Percentiles rank a stretch among this genome's conserved stretches.
phyloP scores from a whole-genome alignment of 1,284 basidiomycete species.

The Athelia psychrophila region DNA sequence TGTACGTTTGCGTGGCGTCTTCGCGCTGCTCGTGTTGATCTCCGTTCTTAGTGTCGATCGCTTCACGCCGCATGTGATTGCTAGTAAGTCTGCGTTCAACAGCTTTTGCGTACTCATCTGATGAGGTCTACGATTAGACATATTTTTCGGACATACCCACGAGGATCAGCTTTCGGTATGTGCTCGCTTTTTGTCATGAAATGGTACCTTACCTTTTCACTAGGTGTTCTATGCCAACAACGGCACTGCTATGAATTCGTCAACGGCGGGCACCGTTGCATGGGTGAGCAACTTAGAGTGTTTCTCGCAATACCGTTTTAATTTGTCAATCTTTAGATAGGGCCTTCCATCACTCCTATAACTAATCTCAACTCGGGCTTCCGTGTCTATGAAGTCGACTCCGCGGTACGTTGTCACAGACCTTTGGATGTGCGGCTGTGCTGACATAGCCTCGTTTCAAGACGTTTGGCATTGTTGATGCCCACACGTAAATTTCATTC shows the following conservation, averaged over 20 bases:
- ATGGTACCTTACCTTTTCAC: background rate
- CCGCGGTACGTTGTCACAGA: conserved; percentile 46
- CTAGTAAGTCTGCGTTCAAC: conserved; percentile 45
- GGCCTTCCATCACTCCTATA: conserved; percentile 70
- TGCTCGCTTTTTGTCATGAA: conserved; percentile 3
- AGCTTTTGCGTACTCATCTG: background rate
- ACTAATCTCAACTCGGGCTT: conserved; percentile 80
- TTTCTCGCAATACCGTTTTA: background rate
- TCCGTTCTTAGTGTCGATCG: conserved; percentile 67
- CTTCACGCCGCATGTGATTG: conserved; percentile 73
- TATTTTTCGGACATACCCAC: conserved; percentile 83
- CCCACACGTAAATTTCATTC: conserved; percentile 30
- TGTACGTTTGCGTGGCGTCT: conserved; percentile 37
- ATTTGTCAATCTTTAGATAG: conserved; percentile 39
- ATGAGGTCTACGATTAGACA: conserved; percentile 38
- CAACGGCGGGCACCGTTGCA: conserved; percentile 53
- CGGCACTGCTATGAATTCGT: conserved; percentile 55
- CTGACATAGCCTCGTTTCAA: conserved; percentile 9
- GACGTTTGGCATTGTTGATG: conserved; percentile 40
- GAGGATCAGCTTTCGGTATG: conserved; percentile 75
- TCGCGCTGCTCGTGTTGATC: conserved; percentile 6
- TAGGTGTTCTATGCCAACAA: conserved; percentile 79
- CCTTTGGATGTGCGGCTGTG: background rate
- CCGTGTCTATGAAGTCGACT: conserved; percentile 78
- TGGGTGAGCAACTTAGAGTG: conserved; percentile 36